A percentile compares a stretch with the other conserved stretches of the same genome.
Conservation (phyloP, 306 rosid species). For the Ormosia semicastrata region DNA sequence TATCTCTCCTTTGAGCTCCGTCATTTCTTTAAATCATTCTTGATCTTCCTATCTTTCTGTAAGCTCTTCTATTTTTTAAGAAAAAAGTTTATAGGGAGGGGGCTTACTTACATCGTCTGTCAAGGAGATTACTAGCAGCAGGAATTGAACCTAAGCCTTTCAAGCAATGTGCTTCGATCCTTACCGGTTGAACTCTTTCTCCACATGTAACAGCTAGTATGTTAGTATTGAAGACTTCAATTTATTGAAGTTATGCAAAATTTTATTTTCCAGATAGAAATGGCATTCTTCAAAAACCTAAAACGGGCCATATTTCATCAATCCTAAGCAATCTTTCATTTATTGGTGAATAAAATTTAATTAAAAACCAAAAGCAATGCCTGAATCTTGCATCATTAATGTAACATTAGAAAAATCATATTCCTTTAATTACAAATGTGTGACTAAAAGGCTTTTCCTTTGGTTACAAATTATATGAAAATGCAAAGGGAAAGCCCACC, state of each 20-base stretch:
- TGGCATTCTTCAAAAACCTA: background rate
- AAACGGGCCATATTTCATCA: background rate
- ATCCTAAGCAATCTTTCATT: background rate
- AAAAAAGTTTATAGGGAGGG: no score
- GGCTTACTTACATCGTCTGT: no score
- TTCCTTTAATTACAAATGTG: background rate
- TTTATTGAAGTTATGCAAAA: background rate
- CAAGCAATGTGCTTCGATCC: background rate
- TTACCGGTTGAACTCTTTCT: background rate
- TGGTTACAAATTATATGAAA: background rate
- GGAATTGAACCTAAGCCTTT: background rate
- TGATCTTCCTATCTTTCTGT: no score
- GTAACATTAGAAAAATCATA: background rate
- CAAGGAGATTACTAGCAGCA: no score
- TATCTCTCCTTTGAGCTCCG: no score
- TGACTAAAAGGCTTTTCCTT: background rate
- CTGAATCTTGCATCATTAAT: background rate
- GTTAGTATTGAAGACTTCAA: no score
- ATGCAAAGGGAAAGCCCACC: background rate
- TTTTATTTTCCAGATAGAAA: background rate
- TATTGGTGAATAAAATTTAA: background rate
- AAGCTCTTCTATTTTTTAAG: no score
- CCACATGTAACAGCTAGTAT: no score
- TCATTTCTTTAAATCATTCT: no score
- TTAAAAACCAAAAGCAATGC: background rate